Evolutionary conservation across 306 rosid species (phyloP).

Genomic region (Crataegus laevigata): DNA sequence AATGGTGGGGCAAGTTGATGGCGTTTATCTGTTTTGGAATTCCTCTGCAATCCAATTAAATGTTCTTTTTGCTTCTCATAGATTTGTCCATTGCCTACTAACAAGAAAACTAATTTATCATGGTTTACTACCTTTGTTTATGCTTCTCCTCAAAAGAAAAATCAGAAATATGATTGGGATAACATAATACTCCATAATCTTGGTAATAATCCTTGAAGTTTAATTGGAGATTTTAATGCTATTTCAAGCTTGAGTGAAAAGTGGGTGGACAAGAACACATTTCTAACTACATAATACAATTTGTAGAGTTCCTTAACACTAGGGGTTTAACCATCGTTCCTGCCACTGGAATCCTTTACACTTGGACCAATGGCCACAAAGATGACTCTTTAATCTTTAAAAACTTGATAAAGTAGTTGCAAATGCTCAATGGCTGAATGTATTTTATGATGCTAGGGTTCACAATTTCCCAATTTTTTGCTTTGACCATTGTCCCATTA

Average conservation of each 20-base stretch:
- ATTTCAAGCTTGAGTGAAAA: background rate
- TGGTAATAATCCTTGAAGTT: too few relatives aligned
- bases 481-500: too few relatives aligned
- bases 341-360: background rate
- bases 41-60: too few relatives aligned
- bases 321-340: background rate
- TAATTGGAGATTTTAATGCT: too few relatives aligned
- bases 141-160: background rate
- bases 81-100: too few relatives aligned
- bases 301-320: background rate
- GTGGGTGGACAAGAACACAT: background rate
- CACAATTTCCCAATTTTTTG: background rate
- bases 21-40: too few relatives aligned
- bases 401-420: background rate
- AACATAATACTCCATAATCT: background rate
- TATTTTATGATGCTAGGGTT: too few relatives aligned
- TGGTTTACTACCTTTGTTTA: background rate
- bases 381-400: background rate
- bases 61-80: too few relatives aligned
- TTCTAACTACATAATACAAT: background rate
- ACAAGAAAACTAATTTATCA: background rate
- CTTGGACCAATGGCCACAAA: background rate
- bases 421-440: background rate
- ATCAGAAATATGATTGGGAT: background rate
- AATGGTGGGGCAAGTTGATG: too few relatives aligned